Base-by-base conservation (phyloP, 2,329 filamentous ascomycete genomes). In the Xylariaceae sp. region DNA sequence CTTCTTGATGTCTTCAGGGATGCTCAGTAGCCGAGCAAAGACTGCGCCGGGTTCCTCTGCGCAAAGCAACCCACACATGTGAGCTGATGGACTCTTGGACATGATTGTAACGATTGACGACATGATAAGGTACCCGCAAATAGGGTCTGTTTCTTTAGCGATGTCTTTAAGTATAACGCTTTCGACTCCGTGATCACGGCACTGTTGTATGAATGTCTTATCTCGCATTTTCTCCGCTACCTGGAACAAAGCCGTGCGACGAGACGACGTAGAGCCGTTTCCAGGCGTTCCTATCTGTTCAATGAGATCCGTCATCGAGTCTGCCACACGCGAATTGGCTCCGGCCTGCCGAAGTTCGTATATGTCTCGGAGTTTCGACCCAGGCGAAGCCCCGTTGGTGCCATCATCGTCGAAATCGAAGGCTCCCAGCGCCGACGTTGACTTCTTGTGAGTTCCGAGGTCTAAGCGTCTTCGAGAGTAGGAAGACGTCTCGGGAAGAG, bases 171-270 rank as follows among this genome's bases (percentile, higher is more conserved):
- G 82, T 13, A 97, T 77, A 35, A 82, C 82, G 56, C 85, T 81
- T 62, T 90, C 88, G 58, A 88, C 84, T 5, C 85, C 84, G 65
- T 90, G 87, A 62, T 92, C 87, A 17, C 88, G 80, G 67, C 96
- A 92, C 62, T 89, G 86, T 15, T 80, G 78, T 34, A 84, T 77
- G 66, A 89, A 92, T 0, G 77, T 78, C 66, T 86, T 85, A 53
- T 87, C 77, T 53, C 81, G 80, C 48, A 87, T 76, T 66, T 84
- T 85, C 50, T 80, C 77, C 1, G 80, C 80, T 48, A 88, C 71
- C 63, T 88, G 85, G 3, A 87, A 73, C 48, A 88, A 73, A 1
- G 83, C 83, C 55, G 80, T 80, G 56, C 85, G 77, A 63, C 85
- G 76, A 67, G 82, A 76, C 0, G 82, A 83, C 2, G 76, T 75